phyloP scores from a whole-genome alignment of 371 early-diverging fungal genomes.

The Syncephalastrum monosporum region DNA sequence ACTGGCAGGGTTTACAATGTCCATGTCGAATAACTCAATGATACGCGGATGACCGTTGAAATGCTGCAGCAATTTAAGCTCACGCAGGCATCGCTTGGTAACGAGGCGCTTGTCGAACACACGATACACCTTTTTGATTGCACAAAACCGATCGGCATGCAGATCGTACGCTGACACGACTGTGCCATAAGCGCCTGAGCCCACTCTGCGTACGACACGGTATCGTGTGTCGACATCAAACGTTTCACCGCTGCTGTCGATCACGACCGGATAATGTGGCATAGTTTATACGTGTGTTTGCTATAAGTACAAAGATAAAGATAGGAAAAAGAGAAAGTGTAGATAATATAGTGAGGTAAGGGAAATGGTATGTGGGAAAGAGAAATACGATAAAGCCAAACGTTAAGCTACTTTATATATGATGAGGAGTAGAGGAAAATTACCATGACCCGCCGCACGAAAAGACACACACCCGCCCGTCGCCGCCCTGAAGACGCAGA shows the following conservation, averaged over 20 bases:
- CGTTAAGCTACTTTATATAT: too few relatives aligned
- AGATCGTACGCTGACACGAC: constrained; percentile 63
- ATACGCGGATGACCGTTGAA: constrained; percentile 67
- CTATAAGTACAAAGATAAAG: too few relatives aligned
- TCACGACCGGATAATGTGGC: constrained; percentile 7
- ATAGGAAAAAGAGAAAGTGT: too few relatives aligned
- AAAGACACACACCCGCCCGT: too few relatives aligned
- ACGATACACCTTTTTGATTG: constrained; percentile 66
- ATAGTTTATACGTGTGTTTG: constrained; percentile 1
- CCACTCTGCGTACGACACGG: constrained; percentile 68
- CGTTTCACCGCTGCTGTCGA: constrained; percentile 19
- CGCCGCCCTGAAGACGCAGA: too few relatives aligned
- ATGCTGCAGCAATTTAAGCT: constrained; percentile 68
- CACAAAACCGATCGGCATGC: constrained; percentile 55
- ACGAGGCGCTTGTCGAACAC: constrained; percentile 62
- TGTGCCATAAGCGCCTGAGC: constrained; percentile 81
- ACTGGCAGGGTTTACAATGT: constrained; percentile 49
- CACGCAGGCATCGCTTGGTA: constrained; percentile 67
- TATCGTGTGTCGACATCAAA: constrained; percentile 57
- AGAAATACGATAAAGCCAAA: too few relatives aligned
- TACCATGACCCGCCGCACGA: too few relatives aligned
- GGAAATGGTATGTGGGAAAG: too few relatives aligned
- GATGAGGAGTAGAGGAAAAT: too few relatives aligned
- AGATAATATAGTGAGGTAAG: too few relatives aligned
- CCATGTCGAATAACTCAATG: constrained; percentile 68